phyloP scores from a whole-genome alignment of 257 asterid species.

The Rauvolfia tetraphylla region DNA sequence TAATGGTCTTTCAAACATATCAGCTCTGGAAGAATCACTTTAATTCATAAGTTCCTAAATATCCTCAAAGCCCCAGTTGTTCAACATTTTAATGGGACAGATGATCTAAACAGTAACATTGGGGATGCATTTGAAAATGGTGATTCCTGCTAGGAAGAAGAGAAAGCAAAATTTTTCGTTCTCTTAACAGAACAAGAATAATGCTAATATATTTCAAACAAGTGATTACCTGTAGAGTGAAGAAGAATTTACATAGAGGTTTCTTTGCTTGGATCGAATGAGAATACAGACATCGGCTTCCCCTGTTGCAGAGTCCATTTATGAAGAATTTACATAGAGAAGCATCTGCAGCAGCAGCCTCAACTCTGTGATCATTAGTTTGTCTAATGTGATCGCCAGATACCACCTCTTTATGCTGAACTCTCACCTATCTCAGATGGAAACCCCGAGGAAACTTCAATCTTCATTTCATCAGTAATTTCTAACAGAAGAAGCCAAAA shows the following conservation, averaged over 20 bases:
- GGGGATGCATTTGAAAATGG: neutral
- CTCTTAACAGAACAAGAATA: neutral
- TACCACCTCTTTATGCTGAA: slow-evolving; percentile 38
- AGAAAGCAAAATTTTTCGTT: neutral
- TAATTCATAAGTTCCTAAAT: too few relatives aligned
- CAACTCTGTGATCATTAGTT: slow-evolving; percentile 15
- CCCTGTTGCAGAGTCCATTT: slow-evolving; percentile 73
- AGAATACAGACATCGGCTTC: slow-evolving; percentile 69
- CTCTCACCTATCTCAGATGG: slow-evolving; percentile 57
- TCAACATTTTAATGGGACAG: neutral
- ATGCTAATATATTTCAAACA: slow-evolving; percentile 1
- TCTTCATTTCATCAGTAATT: slow-evolving; percentile 23
- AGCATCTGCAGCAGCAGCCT: slow-evolving; percentile 33
- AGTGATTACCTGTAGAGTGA: slow-evolving; percentile 74
- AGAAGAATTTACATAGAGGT: slow-evolving; percentile 75
- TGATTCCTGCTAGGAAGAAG: neutral
- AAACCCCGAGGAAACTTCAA: slow-evolving; percentile 19
- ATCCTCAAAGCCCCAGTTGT: neutral
- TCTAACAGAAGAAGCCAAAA: slow-evolving; percentile 18
- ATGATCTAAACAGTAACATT: neutral
- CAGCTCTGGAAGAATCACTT: neutral
- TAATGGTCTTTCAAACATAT: neutral
- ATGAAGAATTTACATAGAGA: slow-evolving; percentile 60
- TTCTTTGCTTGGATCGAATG: slow-evolving; percentile 61
- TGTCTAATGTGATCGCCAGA: slow-evolving; percentile 32